These are phyloP conservation scores for Fusarium nodosum DNA, from an alignment of 2,329 filamentous ascomycete species.

Conservation along the genomic window DNA sequence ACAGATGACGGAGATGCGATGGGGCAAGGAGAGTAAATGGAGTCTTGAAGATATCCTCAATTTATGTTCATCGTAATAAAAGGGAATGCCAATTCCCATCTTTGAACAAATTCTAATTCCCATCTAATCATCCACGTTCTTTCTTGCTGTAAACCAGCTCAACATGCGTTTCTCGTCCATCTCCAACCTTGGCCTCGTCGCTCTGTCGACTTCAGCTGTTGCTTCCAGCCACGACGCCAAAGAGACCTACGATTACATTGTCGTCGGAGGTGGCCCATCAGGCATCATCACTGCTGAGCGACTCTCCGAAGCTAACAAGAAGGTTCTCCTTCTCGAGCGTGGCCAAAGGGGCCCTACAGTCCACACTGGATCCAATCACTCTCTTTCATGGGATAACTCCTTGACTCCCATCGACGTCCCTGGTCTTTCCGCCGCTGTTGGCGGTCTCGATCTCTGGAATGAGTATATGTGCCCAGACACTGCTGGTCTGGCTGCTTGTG, in stretches of 20 bases:
- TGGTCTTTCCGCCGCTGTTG: constrained; percentile 68
- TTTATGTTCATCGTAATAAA: not conserved
- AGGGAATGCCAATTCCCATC: not conserved
- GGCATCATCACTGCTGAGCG: constrained; percentile 51
- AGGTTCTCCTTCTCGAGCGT: constrained; percentile 72
- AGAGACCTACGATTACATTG: constrained; percentile 48
- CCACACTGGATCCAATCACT: constrained; percentile 72
- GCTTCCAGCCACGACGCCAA: constrained; percentile 22
- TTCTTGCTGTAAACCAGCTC: not conserved
- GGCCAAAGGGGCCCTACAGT: constrained; percentile 69
- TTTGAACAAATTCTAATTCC: not conserved
- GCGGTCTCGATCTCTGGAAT: constrained; percentile 75
- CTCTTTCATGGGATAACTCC: constrained; percentile 71
- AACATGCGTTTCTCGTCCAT: constrained; percentile 23
- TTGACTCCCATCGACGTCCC: constrained; percentile 79
- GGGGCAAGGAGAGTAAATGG: not conserved
- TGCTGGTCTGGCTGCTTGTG: constrained; percentile 65
- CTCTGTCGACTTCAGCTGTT: not conserved
- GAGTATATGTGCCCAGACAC: constrained; percentile 46
- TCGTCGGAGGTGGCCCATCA: constrained; percentile 45
- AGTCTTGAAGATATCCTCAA: not conserved
- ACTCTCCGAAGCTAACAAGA: constrained; percentile 73
- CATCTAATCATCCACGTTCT: not conserved
- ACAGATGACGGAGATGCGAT: not conserved
- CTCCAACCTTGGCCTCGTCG: constrained; percentile 1